Evolutionary conservation across 208 protist species (phyloP).

Genomic region (Leishmania tropica): DNA sequence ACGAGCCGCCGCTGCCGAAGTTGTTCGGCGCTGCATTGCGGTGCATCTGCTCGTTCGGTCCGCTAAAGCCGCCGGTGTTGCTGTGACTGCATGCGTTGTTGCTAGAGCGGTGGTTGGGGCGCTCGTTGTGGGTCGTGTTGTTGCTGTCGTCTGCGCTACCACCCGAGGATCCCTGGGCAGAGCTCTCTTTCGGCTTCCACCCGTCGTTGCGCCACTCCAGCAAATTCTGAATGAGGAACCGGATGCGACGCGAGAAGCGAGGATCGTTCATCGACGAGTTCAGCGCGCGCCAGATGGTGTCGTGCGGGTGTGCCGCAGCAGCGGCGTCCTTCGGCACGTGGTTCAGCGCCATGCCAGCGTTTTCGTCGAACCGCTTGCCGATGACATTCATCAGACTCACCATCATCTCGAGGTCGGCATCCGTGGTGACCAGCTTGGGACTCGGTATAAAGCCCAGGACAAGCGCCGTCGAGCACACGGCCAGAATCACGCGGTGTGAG

Average conservation of each 20-base stretch:
- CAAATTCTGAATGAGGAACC: constrained; percentile 87
- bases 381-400: constrained; percentile 84
- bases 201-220: constrained; percentile 69
- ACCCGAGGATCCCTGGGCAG: constrained; percentile 28
- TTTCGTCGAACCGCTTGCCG: constrained; percentile 81
- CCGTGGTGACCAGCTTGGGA: constrained; percentile 45
- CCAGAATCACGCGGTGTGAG: constrained; percentile 63
- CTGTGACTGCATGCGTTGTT: constrained; percentile 10
- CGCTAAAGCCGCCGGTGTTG: constrained; percentile 22
- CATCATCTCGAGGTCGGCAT: constrained; percentile 82
- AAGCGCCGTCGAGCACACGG: constrained; percentile 50
- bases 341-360: constrained; percentile 19
- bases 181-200: constrained; percentile 64
- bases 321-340: constrained; percentile 25
- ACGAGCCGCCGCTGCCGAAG: constrained; percentile 24
- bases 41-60: constrained; percentile 20
- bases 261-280: constrained; percentile 46
- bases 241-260: constrained; percentile 74
- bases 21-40: constrained; percentile 24
- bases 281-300: constrained; percentile 62
- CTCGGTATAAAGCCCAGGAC: constrained; percentile 34
- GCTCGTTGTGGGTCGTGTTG: constrained; percentile 15
- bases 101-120: constrained; percentile 11
- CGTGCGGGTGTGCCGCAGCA: constrained; percentile 25
- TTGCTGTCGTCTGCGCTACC: constrained; percentile 32